Conservation (phyloP, 768 basidiomycete genomes). For the Trametes cubensis region DNA sequence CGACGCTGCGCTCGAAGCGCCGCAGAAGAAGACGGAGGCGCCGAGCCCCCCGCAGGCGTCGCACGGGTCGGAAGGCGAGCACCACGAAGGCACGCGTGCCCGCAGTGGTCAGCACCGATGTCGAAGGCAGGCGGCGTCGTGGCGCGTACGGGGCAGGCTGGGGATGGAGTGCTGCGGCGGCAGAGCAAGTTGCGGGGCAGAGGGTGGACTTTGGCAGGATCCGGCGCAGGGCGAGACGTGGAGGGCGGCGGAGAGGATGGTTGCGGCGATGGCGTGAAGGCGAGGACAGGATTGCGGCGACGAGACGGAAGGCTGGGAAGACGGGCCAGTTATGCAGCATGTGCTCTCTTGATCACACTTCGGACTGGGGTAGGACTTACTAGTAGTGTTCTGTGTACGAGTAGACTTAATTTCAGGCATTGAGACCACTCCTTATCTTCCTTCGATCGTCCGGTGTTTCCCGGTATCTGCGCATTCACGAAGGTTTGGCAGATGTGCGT, state of each 20-base stretch:
- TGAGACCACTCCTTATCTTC: too few relatives aligned
- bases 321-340: background rate
- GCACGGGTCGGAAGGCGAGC: constrained; percentile 22
- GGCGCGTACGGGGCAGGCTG: constrained; percentile 19
- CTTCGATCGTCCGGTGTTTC: too few relatives aligned
- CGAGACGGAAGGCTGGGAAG: background rate
- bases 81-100: constrained; percentile 17
- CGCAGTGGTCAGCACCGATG: constrained; percentile 11
- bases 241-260: background rate
- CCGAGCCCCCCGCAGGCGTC: constrained; percentile 20
- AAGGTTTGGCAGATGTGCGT: too few relatives aligned
- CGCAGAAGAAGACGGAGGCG: constrained; percentile 6
- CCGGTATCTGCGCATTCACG: too few relatives aligned
- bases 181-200: constrained; percentile 5
- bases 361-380: too few relatives aligned
- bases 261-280: background rate
- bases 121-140: constrained; percentile 24
- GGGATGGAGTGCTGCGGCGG: constrained; percentile 18
- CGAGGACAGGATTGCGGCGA: background rate
- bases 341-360: background rate
- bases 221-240: constrained; percentile 1
- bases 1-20: background rate
- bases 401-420: too few relatives aligned
- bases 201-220: constrained; percentile 5
- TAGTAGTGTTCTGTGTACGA: too few relatives aligned